Evolutionary conservation across 805 yeast genomes (phyloP), one percentile per base, ranked within the genome.

Genomic region (Metschnikowia drakensbergensis): DNA sequence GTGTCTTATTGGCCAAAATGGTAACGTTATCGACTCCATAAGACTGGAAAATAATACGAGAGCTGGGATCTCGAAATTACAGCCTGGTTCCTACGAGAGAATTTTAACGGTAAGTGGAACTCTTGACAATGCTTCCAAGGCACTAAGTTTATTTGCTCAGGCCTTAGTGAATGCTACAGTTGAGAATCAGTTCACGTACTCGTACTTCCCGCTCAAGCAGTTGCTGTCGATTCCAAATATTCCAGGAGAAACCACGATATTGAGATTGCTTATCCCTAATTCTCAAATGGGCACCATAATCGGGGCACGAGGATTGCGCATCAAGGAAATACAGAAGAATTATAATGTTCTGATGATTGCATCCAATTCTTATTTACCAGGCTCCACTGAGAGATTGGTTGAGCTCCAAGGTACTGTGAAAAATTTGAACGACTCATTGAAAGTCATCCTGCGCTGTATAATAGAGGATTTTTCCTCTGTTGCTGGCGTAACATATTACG

Each of bases 281-380:
- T 76, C 83, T 45, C 96, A 88, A 64, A 83, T 89, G 81, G 96
- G 96, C 35, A 83, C 95, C 6, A 78, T 90, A 40, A 89, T 90
- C 62, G 97, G 97, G 45, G 81, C 86, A 49, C 86, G 80, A 52
- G 97, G 97, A 46, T 70, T 75, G 9, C 78, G 90, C 62, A 90
- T 90, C 62, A 89, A 88, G 70, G 76, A 84, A 36, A 79, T 89
- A 51, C 94, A 87, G 69, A 84, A 82, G 51, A 70, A 68, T 30
- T 83, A 73, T 64, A 72, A 77, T 47, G 88, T 90, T 45, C 84
- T 86, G 62, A 86, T 90, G 80, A 89, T 88, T 47, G 96, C 96
- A 8, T 84, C 95, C 32, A 89, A 88, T 62, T 89, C 88, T 47
- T 84, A 82, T 62, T 76, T 90, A 50, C 86, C 87, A 7, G 84